Conservation (phyloP, 2,329 filamentous ascomycete species). For the Trichoderma endophyticum region DNA sequence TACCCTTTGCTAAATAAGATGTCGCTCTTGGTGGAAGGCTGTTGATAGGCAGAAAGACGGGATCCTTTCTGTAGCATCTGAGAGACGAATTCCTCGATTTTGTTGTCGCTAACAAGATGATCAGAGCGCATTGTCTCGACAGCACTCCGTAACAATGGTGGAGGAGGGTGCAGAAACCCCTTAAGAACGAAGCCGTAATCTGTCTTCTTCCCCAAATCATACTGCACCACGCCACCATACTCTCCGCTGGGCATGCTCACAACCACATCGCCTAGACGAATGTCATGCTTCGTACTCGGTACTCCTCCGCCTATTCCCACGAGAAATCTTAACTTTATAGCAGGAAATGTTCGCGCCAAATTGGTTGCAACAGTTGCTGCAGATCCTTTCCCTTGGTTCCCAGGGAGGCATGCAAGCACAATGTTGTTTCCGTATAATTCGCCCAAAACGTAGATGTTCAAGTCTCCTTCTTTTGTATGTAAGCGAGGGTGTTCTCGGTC, state of each 20-base stretch:
- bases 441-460: background rate
- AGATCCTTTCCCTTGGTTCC: background rate
- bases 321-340: background rate
- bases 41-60: background rate
- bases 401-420: background rate
- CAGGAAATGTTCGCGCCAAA: background rate
- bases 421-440: background rate
- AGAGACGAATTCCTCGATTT: slow-evolving; percentile 15
- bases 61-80: background rate
- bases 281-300: background rate
- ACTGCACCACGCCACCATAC: background rate
- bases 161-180: slow-evolving; percentile 17
- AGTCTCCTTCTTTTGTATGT: background rate
- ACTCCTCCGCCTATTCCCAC: background rate
- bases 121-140: slow-evolving; percentile 24
- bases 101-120: slow-evolving; percentile 16
- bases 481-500: background rate
- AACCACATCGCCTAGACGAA: background rate
- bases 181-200: background rate
- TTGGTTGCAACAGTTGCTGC: background rate
- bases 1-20: background rate
- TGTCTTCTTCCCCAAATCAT: background rate
- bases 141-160: slow-evolving; percentile 12
- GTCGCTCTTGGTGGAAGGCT: background rate
- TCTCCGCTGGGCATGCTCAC: background rate